Evolutionary conservation across 1,139 yeast species (phyloP), one percentile per base, ranked within the genome.

Genomic region (Scheffersomyces cryptocercus): DNA sequence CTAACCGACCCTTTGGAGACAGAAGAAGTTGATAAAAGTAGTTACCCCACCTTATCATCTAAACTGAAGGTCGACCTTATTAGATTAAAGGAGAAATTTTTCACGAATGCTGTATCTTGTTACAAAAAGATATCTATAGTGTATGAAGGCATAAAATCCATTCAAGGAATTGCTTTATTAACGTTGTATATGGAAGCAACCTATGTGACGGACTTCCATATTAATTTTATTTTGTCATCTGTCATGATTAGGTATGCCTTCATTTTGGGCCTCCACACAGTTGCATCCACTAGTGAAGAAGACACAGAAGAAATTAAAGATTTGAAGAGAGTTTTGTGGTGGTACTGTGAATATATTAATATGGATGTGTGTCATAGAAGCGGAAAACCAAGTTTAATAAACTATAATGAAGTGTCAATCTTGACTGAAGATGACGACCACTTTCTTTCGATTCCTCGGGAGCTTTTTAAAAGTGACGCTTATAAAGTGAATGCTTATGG

Each of bases 181-280:
- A 48, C 55, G 7, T 30, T 56, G 9, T 62, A 53, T 36, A 47
- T 63, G 26, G 67, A 64, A 34, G 51, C 57, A 3, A 50, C 51
- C 10, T 61, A 56, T 48, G 43, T 59, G 5, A 52, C 62, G 10
- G 62, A 59, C 35, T 52, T 62, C 29, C 60, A 62, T 30, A 53
- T 61, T 35, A 58, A 58, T 37, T 54, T 54, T 39, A 48, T 48
- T 12, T 45, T 65, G 28, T 47, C 54, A 2, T 48, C 62, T 4
- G 44, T 53, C 9, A 56, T 64, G 34, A 54, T 61, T 5, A 49
- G 63, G 20, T 54, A 47, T 29, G 64, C 62, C 1, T 53, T 54
- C 20, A 59, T 52, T 30, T 30, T 55, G 24, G 64, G 64, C 1
- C 35, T 58, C 7, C 59, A 59, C 32, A 39, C 59, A n/a, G 43